Evolutionary conservation across 73 alveolate species (phyloP), one percentile per base, ranked within the genome.

Genomic region (Tetrahymena thermophila): DNA sequence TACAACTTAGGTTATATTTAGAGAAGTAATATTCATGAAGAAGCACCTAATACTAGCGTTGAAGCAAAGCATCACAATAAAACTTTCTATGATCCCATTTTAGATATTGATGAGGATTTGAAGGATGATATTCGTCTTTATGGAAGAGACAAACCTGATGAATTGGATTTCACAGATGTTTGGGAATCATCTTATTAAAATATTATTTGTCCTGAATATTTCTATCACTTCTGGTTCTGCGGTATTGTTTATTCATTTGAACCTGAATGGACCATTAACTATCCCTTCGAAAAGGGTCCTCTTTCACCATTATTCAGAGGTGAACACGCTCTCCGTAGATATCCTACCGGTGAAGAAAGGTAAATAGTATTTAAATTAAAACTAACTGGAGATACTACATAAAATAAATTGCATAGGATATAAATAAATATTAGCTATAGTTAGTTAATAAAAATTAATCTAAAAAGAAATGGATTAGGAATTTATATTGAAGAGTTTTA

Each of bases 271-370:
- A 96, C 98, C n/a, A 97, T 98, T 50, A 97, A 96, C 96, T 98
- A 98, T 94, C 99, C 99, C 17, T 96, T 97, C 97, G 99, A 98
- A 95, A 98, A 98, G 95, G 99, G 99, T 31, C 99, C 99, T 13
- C 96, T 98, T 58, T 94, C 98, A 55, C 99, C 99, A 10, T 43
- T 97, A 94, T 98, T 98, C 97, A 97, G 99, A 97, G 99, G 99
- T 93, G 99, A 98, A 94, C 99, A 98, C 94, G 99, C 98, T 56
- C 97, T 98, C 85, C 97, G 99, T 96, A 93, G 99, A 56, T 98
- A 98, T 95, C 99, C 99, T 8, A 98, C 99, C 3, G 99, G 99
- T 4, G 99, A 98, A 94, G 99, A 98, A 89, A 94, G 97, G 97
- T 95, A 71, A 23, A 71, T n/a, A 71, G 31, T 23, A n/a, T n/a